phyloP scores from a whole-genome alignment of 2,329 filamentous ascomycete species.

The Colletotrichum abscissum region DNA sequence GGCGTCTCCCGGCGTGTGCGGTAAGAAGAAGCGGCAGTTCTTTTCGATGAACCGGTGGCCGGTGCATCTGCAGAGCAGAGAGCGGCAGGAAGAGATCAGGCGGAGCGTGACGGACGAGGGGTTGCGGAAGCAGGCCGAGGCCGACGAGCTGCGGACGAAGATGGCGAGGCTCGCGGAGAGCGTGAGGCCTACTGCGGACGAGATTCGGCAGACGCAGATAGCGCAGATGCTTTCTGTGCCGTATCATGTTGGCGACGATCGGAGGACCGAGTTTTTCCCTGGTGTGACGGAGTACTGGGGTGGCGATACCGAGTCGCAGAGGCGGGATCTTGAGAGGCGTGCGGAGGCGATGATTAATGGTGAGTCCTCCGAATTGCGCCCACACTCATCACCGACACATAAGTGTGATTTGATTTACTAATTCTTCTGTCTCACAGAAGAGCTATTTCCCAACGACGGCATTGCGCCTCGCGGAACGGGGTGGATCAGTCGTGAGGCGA shows the following conservation, averaged over 20 bases:
- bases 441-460: not conserved
- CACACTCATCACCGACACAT: too few species aligned
- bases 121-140: not conserved
- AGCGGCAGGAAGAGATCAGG: slow-evolving; percentile 43
- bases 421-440: not conserved
- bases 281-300: slow-evolving; percentile 42
- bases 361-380: slow-evolving; percentile 24
- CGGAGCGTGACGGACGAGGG: not conserved
- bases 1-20: slow-evolving; percentile 41
- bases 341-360: slow-evolving; percentile 31
- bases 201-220: not conserved
- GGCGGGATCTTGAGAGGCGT: slow-evolving; percentile 39
- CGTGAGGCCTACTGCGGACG: slow-evolving; percentile 1
- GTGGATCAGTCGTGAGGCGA: not conserved
- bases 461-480: not conserved
- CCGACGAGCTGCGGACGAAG: not conserved
- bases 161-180: not conserved
- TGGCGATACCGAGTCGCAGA: slow-evolving; percentile 45
- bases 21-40: slow-evolving; percentile 43
- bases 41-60: slow-evolving; percentile 63
- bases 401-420: not conserved
- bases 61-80: slow-evolving; percentile 48
- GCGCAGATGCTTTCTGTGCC: slow-evolving; percentile 61
- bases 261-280: slow-evolving; percentile 38
- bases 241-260: slow-evolving; percentile 14